These are phyloP conservation scores for Blastobotrys proliferans DNA, from an alignment of 1,139 yeast species.

Conservation along the genomic window DNA sequence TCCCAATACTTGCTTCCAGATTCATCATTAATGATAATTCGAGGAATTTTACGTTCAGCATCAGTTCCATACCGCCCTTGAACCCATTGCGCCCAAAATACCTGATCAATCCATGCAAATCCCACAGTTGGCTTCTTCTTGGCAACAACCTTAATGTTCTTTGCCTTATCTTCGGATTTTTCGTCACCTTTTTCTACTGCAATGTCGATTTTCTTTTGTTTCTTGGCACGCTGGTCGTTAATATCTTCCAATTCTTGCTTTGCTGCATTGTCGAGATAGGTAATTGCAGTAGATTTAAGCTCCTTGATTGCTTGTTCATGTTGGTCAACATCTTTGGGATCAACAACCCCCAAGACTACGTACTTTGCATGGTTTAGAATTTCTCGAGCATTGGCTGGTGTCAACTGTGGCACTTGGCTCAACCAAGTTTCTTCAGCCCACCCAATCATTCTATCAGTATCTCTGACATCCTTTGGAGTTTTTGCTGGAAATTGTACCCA, in stretches of 20 bases:
- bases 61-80: slow-evolving; percentile 31
- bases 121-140: slow-evolving; percentile 30
- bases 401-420: slow-evolving; percentile 36
- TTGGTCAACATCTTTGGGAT: slow-evolving; percentile 29
- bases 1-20: slow-evolving; percentile 34
- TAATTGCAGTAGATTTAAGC: slow-evolving; percentile 32
- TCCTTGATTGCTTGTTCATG: slow-evolving; percentile 29
- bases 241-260: slow-evolving; percentile 29
- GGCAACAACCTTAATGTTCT: slow-evolving; percentile 29
- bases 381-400: slow-evolving; percentile 34
- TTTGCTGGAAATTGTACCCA: slow-evolving; percentile 29
- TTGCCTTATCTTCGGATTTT: slow-evolving; percentile 31
- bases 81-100: slow-evolving; percentile 37
- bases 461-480: slow-evolving; percentile 35
- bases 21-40: slow-evolving; percentile 33
- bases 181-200: slow-evolving; percentile 35
- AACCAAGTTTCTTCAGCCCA: slow-evolving; percentile 37
- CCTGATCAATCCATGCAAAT: slow-evolving; percentile 38
- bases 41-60: slow-evolving; percentile 16
- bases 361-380: slow-evolving; percentile 30
- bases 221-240: slow-evolving; percentile 31
- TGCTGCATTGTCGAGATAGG: slow-evolving; percentile 26
- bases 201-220: slow-evolving; percentile 34
- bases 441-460: slow-evolving; percentile 27
- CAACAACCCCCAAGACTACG: slow-evolving; percentile 35